These are phyloP conservation scores for Allium fistulosum DNA, from an alignment of 106 monocot species.

Conservation along the genomic window DNA sequence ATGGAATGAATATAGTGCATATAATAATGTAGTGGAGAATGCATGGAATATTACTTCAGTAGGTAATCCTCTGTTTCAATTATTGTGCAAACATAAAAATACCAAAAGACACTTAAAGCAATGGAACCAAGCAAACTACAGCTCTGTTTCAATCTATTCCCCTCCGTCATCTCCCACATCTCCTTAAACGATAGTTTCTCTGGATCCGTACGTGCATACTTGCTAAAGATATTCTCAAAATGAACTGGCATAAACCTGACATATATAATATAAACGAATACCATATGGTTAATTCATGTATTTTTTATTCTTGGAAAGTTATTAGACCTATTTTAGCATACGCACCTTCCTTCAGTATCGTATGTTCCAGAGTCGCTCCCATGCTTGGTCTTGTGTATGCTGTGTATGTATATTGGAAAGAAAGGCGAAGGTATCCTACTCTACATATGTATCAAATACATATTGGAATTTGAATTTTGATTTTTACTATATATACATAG, in stretches of 20 bases:
- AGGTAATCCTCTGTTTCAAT: too few species aligned
- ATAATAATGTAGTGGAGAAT: too few species aligned
- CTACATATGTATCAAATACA: constrained; percentile 11
- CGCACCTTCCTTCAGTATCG: constrained; percentile 74
- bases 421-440: constrained; percentile 54
- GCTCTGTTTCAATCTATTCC: constrained; percentile 32
- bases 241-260: constrained; percentile 54
- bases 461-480: too few species aligned
- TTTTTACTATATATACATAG: not conserved
- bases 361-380: too few species aligned
- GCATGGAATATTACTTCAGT: too few species aligned
- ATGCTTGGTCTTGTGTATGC: constrained; percentile 76
- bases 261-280: not conserved
- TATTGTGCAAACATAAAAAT: too few species aligned
- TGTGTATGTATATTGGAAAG: constrained; percentile 59
- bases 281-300: too few species aligned
- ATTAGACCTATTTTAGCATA: not conserved
- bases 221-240: constrained; percentile 82
- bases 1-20: too few species aligned
- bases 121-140: not conserved
- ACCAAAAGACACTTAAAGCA: too few species aligned
- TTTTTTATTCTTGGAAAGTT: not conserved
- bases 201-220: constrained; percentile 39
- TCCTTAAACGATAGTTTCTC: constrained; percentile 55
- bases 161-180: constrained; percentile 71